Evolutionary conservation across 129 eudicot genomes (phyloP), one percentile per base, ranked within the genome.

Genomic region (Centella asiatica): DNA sequence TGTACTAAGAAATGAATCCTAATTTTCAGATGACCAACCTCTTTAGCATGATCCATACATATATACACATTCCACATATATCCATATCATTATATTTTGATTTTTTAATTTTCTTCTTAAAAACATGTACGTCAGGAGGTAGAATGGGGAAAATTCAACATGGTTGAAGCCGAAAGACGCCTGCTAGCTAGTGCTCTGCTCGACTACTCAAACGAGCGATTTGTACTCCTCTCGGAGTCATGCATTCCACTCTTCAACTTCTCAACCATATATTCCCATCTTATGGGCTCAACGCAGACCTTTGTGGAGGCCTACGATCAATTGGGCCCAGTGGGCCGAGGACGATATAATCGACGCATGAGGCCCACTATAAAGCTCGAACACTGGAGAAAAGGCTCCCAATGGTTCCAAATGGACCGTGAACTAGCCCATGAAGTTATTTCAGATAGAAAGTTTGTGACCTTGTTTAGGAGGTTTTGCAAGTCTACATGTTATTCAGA

Each of bases 131-230:
- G n/a, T n/a, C 66, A 76, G 81, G 11, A 42, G 2, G 77, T 76
- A 11, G 44, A 60, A 59, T 81, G 87, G 87, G 87, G 87, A 46
- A 64, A 36, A 40, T 54, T 69, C 45, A 65, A 75, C 2, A 77
- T 81, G 87, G 68, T 80, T 22, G 81, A 81, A 20, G 87, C 81
- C 0, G 87, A 81, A n/a, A 69, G 87, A 50, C 83, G 87, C 10
- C 81, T 81, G 0, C 60, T 81, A 18, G 87, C 87, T 0, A 81
- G 74, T 44, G 87, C 87, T 3, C 65, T 81, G 0, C 77, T 77
- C 18, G 87, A 81, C 66, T 22, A 60, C 49, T 66, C 87, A 5
- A 81, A 81, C 73, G 69, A 71, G 52, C 64, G 78, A 51, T 77
- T 81, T 37, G 31, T 81, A 27, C 72, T 81, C 11, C 69, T 81